Evolutionary conservation across 2,329 filamentous ascomycete species (phyloP).

Genomic region (Pseudogymnoascus sp.): DNA sequence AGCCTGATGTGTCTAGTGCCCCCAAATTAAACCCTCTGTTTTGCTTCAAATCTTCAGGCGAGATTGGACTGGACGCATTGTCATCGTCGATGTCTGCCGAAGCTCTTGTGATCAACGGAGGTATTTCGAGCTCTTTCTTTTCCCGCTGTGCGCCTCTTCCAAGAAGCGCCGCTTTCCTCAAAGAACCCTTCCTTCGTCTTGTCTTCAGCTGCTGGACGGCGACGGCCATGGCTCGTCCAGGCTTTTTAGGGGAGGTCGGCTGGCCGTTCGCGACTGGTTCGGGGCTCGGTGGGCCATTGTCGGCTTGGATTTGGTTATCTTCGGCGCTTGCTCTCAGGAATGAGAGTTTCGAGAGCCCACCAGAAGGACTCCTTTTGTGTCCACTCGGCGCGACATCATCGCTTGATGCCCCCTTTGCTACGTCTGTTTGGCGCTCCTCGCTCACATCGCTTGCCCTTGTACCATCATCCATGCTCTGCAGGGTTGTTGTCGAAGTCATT

Average conservation of each 20-base stretch:
- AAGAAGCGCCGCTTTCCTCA: slow-evolving; percentile 79
- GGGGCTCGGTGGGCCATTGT: slow-evolving; percentile 21
- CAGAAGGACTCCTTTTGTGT: slow-evolving; percentile 31
- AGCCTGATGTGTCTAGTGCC: slow-evolving; percentile 36
- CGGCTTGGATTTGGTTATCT: slow-evolving; percentile 28
- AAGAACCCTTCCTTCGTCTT: slow-evolving; percentile 70
- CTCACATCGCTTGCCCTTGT: slow-evolving; percentile 2
- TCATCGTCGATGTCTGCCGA: slow-evolving; percentile 24
- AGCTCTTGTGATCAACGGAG: slow-evolving; percentile 26
- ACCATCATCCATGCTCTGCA: slow-evolving; percentile 13
- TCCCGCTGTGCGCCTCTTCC: slow-evolving; percentile 63
- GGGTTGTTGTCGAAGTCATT: slow-evolving; percentile 6
- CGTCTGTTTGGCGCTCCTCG: slow-evolving; percentile 6
- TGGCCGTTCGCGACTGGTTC: slow-evolving; percentile 27
- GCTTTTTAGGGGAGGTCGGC: slow-evolving; percentile 23
- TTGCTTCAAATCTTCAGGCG: slow-evolving; percentile 21
- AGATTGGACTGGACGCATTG: slow-evolving; percentile 18
- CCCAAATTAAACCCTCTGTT: slow-evolving; percentile 37
- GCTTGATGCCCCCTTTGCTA: slow-evolving; percentile 2
- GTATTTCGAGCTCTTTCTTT: slow-evolving; percentile 42
- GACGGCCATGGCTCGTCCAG: slow-evolving; percentile 28
- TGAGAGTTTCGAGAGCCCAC: slow-evolving; percentile 60
- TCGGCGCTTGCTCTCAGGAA: slow-evolving; percentile 51
- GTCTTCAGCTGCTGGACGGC: slow-evolving; percentile 43
- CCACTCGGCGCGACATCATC: slow-evolving; percentile 10